Evolutionary conservation across 768 basidiomycete genomes (phyloP).

Genomic region (Suillus cothurnatus): DNA sequence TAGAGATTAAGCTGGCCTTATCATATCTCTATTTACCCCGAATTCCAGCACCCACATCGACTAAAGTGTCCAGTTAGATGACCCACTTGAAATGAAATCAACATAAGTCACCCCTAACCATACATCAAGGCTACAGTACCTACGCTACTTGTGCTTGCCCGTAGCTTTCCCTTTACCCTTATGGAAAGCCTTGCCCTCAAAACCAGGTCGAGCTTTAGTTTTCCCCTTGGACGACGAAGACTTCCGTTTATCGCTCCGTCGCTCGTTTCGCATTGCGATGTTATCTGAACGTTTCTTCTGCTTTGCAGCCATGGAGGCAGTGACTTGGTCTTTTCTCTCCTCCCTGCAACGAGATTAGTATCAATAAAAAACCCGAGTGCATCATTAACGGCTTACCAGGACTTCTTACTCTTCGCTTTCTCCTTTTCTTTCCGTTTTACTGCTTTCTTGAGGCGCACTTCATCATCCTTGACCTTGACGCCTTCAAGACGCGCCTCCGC

Average conservation of each 20-base stretch:
- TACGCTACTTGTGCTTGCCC: conserved; percentile 24
- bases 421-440: conserved; percentile 91
- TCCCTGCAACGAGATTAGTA: conserved; percentile 53
- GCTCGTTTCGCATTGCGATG: conserved; percentile 83
- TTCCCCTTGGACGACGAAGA: conserved; percentile 47
- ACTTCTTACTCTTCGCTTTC: conserved; percentile 80
- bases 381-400: conserved; percentile 62
- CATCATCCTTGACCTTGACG: conserved; percentile 89
- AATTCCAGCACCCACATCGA: background rate
- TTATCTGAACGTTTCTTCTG: conserved; percentile 51
- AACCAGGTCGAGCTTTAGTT: conserved; percentile 73
- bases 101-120: background rate
- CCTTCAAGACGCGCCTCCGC: conserved; percentile 88
- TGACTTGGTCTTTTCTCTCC: conserved; percentile 80
- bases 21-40: background rate
- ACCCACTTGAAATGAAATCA: background rate
- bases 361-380: background rate
- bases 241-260: conserved; percentile 62
- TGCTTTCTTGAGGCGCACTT: conserved; percentile 85
- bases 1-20: background rate
- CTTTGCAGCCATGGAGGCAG: conserved; percentile 40
- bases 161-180: conserved; percentile 44
- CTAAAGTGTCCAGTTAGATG: background rate
- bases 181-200: conserved; percentile 83
- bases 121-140: conserved; percentile 1